Evolutionary conservation across 2,329 filamentous ascomycete species (phyloP).

Genomic region (Beauveria sp.): DNA sequence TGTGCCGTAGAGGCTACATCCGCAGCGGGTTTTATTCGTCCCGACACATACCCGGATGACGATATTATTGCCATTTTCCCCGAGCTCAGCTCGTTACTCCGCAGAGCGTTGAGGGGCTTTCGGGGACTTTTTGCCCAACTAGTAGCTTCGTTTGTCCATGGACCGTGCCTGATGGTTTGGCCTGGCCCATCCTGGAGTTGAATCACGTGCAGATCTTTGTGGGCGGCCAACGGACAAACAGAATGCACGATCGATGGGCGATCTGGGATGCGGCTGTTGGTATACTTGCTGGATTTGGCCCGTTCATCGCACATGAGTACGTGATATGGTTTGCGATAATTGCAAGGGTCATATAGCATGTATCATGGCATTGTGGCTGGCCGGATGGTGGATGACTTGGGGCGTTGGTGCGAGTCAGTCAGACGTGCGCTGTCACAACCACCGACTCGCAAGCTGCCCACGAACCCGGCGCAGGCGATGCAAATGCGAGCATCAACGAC

Average conservation of each 20-base stretch:
- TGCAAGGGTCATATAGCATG: neutral
- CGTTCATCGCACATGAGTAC: too few species aligned
- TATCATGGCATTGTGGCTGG: neutral
- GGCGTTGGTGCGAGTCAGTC: neutral
- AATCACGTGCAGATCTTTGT: neutral
- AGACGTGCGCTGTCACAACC: too few species aligned
- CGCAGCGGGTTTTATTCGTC: neutral
- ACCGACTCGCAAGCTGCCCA: neutral
- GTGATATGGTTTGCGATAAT: neutral
- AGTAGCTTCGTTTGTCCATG: neutral
- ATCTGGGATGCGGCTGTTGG: neutral
- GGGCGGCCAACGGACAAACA: neutral
- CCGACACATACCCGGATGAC: neutral
- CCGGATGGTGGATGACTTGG: neutral
- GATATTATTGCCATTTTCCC: neutral
- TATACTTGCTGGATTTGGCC: neutral
- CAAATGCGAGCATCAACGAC: neutral
- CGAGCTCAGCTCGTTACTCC: neutral
- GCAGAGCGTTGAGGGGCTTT: neutral
- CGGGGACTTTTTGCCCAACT: neutral
- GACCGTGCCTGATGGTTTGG: neutral
- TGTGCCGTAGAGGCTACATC: neutral
- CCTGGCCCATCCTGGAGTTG: neutral
- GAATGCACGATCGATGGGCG: neutral
- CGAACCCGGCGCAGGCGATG: neutral